phyloP scores from a whole-genome alignment of 2,329 filamentous ascomycete species.

The Fusarium anguioides region DNA sequence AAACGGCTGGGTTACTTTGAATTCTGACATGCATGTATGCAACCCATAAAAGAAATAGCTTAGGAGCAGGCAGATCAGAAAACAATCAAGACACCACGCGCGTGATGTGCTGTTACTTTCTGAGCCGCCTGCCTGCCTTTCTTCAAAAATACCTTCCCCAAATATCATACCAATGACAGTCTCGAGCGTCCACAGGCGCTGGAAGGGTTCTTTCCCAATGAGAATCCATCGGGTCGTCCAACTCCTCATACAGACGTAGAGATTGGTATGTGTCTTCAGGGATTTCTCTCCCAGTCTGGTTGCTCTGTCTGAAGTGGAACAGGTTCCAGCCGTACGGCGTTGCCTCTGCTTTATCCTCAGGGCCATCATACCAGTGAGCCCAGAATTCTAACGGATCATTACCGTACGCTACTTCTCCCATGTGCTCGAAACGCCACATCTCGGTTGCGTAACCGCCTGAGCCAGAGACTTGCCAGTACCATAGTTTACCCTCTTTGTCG shows the following conservation, averaged over 20 bases:
- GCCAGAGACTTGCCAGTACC: constrained; percentile 11
- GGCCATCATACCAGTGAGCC: background rate
- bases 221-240: background rate
- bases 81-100: no score
- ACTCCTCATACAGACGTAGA: background rate
- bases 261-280: background rate
- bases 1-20: no score
- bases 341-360: background rate
- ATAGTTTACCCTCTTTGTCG: background rate
- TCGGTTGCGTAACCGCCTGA: constrained; percentile 5
- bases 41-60: no score
- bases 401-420: background rate
- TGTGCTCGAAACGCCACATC: constrained; percentile 7
- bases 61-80: no score
- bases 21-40: no score
- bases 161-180: no score
- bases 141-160: no score
- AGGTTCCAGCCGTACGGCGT: constrained; percentile 16
- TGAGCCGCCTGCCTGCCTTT: no score
- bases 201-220: background rate
- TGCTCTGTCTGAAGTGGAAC: background rate
- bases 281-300: background rate
- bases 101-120: no score
- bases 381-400: constrained; percentile 16
- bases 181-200: background rate